phyloP scores from a whole-genome alignment of 495 filamentous ascomycete species.

The Penicillium atrosanguineum region DNA sequence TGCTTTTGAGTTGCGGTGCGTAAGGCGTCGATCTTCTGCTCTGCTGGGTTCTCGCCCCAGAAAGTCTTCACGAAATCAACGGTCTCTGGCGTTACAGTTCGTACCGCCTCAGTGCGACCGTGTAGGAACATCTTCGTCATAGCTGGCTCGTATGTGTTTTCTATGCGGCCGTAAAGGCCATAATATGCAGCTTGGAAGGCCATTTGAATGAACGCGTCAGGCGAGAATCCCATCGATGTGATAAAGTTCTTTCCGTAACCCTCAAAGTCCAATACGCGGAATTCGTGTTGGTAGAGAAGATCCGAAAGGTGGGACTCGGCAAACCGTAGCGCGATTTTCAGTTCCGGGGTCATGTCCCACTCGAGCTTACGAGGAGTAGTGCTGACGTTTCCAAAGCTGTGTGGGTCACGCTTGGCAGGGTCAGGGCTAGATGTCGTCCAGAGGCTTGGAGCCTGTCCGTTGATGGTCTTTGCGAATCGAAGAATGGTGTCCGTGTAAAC shows the following conservation, averaged over 20 bases:
- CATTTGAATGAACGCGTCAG: conserved; percentile 98
- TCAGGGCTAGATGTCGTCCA: conserved; percentile 93
- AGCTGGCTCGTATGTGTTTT: conserved; percentile 95
- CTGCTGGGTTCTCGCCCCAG: conserved; percentile 85
- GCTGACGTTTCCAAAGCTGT: conserved; percentile 89
- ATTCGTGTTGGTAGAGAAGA: conserved; percentile 94
- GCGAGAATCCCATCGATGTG: conserved; percentile 93
- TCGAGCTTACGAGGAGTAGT: conserved; percentile 95
- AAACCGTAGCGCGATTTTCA: conserved; percentile 87
- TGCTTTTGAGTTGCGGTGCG: conserved; percentile 81
- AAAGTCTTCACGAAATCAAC: conserved; percentile 89
- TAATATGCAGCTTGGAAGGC: conserved; percentile 99
- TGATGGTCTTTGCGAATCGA: conserved; percentile 93
- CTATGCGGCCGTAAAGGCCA: conserved; percentile 88
- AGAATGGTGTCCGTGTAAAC: conserved; percentile 98
- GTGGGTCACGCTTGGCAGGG: conserved; percentile 88
- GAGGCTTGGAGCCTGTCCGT: conserved; percentile 85
- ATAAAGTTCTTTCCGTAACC: conserved; percentile 97
- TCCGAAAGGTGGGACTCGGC: conserved; percentile 94
- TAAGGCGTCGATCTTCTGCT: conserved; percentile 79
- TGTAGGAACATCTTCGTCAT: conserved; percentile 97
- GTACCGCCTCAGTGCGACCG: conserved; percentile 90
- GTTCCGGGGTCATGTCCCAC: conserved; percentile 95
- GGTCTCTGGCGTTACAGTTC: conserved; percentile 77
- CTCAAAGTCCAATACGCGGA: conserved; percentile 84